Base-by-base conservation (phyloP, 768 basidiomycete genomes). In the Kwoniella europaea region DNA sequence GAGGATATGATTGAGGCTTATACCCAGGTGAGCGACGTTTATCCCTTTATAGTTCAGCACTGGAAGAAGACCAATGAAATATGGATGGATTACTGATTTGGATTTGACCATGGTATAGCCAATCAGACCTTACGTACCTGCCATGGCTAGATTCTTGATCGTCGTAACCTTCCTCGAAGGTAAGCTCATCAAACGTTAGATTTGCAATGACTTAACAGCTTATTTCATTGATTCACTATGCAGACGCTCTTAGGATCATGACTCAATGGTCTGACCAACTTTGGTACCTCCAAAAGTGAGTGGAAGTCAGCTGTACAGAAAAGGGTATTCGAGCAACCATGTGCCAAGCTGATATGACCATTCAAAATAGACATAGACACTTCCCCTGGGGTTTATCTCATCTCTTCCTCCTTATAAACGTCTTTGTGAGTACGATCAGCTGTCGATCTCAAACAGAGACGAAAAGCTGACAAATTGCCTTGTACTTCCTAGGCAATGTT, bases 361-460 rank as follows among this genome's bases (percentile, higher is more conserved):
- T 13, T 12, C 20, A 13, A 12, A 42, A 46, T 76, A 98, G 96
- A 85, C 93, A 98, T 85, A 89, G 97, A 82, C 88, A 90, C 79
- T 98, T 98, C 86, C 93, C 92, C 44, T 93, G 93, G 93, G 95
- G 96, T 27, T 77, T 98, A 65, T 96, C 95, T 15, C 95, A 98
- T 80, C 60, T 93, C 13, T 99, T 98, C 89, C 89, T 99, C 4
- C 81, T 94, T 44, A 76, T 94, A 79, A 99, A 99, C 79, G 91
- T 99, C 75, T 74, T 95, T 69, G 96, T 98, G 79, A 84, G 94
- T 87, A 5, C 1, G 15, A 12, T 12, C 42, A 20, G 10, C 5
- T 20, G n/a, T n/a, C 18, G 15, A 54, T 41, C 35, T 12, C 9
- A 16, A 42, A 44, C 15, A 22, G 42, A 46, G 18, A n/a, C 27